Conservation (phyloP, 1,284 basidiomycete species). For the Apiotrichum domesticum region DNA sequence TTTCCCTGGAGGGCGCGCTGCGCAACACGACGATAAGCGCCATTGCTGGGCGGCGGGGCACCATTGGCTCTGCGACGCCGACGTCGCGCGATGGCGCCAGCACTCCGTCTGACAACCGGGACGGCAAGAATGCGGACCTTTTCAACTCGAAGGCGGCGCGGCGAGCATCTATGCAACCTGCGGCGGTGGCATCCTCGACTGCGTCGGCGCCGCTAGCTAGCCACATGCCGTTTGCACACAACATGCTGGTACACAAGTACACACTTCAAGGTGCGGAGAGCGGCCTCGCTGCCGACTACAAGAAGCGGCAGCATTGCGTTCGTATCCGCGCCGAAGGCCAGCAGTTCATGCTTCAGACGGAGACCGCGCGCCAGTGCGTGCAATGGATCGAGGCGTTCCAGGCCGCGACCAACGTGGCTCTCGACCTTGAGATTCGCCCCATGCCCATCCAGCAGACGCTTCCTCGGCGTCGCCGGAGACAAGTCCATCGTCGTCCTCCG, state of each 20-base stretch:
- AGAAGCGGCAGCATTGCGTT: slow-evolving; percentile 93
- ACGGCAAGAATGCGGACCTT: slow-evolving; percentile 37
- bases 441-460: slow-evolving; percentile 71
- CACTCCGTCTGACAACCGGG: not conserved
- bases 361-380: slow-evolving; percentile 76
- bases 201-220: slow-evolving; percentile 20
- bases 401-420: slow-evolving; percentile 83
- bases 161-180: not conserved
- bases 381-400: slow-evolving; percentile 96
- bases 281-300: slow-evolving; percentile 89
- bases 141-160: slow-evolving; percentile 20
- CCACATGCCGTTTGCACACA: slow-evolving; percentile 44
- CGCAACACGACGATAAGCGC: slow-evolving; percentile 4
- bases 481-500: slow-evolving; percentile 17
- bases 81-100: not conserved
- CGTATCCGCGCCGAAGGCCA: slow-evolving; percentile 87
- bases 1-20: slow-evolving; percentile 8
- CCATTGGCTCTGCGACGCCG: slow-evolving; percentile 3
- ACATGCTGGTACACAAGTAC: slow-evolving; percentile 57
- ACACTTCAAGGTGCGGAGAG: slow-evolving; percentile 86
- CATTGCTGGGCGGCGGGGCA: slow-evolving; percentile 5
- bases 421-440: slow-evolving; percentile 81
- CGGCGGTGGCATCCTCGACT: slow-evolving; percentile 13
- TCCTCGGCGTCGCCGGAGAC: slow-evolving; percentile 48
- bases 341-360: slow-evolving; percentile 91